Evolutionary conservation across 768 basidiomycete species (phyloP).

Genomic region (Trametes gibbosa): DNA sequence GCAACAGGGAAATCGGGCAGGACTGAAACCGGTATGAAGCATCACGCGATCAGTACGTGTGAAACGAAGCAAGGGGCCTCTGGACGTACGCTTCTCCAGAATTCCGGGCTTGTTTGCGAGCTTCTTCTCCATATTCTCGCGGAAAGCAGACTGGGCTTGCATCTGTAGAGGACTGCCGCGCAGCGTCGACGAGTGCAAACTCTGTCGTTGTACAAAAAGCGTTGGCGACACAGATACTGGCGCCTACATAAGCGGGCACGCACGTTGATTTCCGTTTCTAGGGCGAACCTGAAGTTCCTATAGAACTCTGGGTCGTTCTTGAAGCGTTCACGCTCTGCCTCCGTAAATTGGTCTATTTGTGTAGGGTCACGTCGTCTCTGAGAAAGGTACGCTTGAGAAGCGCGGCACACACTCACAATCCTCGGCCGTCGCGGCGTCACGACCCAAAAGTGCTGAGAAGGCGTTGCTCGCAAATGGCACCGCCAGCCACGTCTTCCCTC

Average conservation of each 20-base stretch:
- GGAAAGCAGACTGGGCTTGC: constrained; percentile 37
- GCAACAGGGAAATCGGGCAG: constrained; percentile 56
- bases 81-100: constrained; percentile 46
- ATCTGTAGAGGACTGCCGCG: constrained; percentile 38
- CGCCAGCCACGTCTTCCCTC: constrained; percentile 59
- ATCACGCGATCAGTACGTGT: not conserved
- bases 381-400: not conserved
- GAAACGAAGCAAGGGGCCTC: not conserved
- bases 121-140: constrained; percentile 45
- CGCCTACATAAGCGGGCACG: constrained; percentile 7
- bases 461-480: constrained; percentile 42
- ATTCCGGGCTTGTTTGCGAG: constrained; percentile 60
- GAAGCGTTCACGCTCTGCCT: constrained; percentile 49
- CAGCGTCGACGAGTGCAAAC: constrained; percentile 39
- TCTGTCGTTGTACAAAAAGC: constrained; percentile 22
- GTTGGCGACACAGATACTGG: constrained; percentile 24
- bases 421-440: constrained; percentile 31
- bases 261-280: constrained; percentile 53
- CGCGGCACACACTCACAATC: constrained; percentile 39
- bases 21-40: constrained; percentile 32
- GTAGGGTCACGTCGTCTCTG: not conserved
- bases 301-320: constrained; percentile 45
- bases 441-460: constrained; percentile 38
- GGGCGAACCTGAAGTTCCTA: constrained; percentile 43
- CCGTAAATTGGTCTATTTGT: constrained; percentile 23